Conservation (phyloP, 495 filamentous ascomycete genomes). For the Aspergillus cavernicola region DNA sequence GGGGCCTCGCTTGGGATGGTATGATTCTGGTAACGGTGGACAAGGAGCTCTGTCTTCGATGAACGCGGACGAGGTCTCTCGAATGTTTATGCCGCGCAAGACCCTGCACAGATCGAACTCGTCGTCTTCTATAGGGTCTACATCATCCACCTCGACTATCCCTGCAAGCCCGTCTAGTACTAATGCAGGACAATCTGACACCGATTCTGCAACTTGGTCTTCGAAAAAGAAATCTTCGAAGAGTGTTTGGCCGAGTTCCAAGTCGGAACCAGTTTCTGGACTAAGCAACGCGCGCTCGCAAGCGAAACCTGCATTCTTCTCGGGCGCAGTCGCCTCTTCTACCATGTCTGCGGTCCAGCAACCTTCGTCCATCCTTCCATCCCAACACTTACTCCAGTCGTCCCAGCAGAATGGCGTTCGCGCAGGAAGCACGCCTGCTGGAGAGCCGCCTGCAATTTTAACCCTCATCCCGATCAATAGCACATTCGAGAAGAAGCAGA, state of each 20-base stretch:
- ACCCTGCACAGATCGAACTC: slow-evolving; percentile 81
- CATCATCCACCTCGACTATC: slow-evolving; percentile 47
- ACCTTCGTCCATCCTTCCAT: slow-evolving; percentile 66
- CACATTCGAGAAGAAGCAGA: slow-evolving; percentile 95
- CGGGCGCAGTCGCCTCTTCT: slow-evolving; percentile 64
- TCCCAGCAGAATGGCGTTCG: slow-evolving; percentile 63
- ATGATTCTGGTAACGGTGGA: slow-evolving; percentile 63
- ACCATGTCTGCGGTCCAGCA: slow-evolving; percentile 74
- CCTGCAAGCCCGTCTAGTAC: slow-evolving; percentile 41
- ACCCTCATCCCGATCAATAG: slow-evolving; percentile 83
- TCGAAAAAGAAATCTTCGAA: slow-evolving; percentile 64
- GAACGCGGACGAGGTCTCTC: slow-evolving; percentile 80
- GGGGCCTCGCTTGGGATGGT: slow-evolving; percentile 59
- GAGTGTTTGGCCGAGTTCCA: slow-evolving; percentile 68
- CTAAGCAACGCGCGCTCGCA: slow-evolving; percentile 60
- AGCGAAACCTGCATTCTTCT: slow-evolving; percentile 57
- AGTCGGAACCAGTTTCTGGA: slow-evolving; percentile 63
- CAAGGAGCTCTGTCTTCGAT: slow-evolving; percentile 73
- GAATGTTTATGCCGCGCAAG: slow-evolving; percentile 85
- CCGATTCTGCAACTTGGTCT: slow-evolving; percentile 51
- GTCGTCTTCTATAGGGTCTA: slow-evolving; percentile 76
- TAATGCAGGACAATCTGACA: slow-evolving; percentile 44
- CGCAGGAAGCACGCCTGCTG: slow-evolving; percentile 48
- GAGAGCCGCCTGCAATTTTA: slow-evolving; percentile 68
- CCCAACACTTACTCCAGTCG: slow-evolving; percentile 60